Percentiles rank a stretch among this genome's conserved stretches.
phyloP scores from a whole-genome alignment of 768 basidiomycete genomes.

The Mycena polygramma region DNA sequence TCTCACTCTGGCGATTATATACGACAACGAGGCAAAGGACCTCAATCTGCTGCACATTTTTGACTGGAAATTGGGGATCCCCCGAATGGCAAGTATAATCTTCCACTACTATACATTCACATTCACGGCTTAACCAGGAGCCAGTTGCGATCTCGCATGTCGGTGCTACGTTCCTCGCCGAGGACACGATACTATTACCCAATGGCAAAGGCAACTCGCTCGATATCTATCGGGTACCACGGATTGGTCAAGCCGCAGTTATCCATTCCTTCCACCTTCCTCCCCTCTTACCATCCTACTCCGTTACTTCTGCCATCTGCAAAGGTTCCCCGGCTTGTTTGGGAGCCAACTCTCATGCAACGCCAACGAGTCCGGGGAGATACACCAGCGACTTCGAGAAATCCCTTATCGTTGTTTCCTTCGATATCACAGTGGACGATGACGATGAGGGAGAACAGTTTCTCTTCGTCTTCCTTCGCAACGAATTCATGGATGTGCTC shows the following conservation, averaged over 20 bases:
- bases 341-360: not conserved
- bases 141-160: not conserved
- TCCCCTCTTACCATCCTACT: not conserved
- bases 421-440: too few relatives aligned
- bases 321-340: not conserved
- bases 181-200: not conserved
- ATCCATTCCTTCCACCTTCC: not conserved
- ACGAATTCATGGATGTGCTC: not conserved
- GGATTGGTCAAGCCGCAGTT: not conserved
- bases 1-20: not conserved
- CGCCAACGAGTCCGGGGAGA: not conserved
- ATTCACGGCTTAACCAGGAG: not conserved
- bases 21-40: too few relatives aligned
- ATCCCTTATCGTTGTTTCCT: not conserved
- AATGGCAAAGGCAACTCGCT: not conserved
- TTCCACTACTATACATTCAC: not conserved
- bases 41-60: not conserved
- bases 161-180: not conserved
- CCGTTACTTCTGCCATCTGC: not conserved
- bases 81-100: not conserved
- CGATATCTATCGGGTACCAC: not conserved
- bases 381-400: not conserved
- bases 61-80: not conserved
- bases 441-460: not conserved
- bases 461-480: constrained; percentile 3